phyloP scores from a whole-genome alignment of 495 filamentous ascomycete genomes.

The Pyronema omphalodes region DNA sequence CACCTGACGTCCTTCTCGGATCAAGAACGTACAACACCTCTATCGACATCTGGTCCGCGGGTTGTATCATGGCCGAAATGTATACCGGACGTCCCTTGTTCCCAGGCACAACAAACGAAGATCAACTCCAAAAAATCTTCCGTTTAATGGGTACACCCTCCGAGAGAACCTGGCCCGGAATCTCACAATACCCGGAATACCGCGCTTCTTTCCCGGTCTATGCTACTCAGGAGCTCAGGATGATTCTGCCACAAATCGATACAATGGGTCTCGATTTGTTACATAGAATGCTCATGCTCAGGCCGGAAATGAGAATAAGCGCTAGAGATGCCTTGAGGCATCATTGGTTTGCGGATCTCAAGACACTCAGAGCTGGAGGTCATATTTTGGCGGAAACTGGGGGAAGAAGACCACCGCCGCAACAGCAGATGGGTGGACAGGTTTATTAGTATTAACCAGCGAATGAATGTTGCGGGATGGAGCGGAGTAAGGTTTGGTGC shows the following conservation, averaged over 20 bases:
- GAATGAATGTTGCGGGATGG: no score
- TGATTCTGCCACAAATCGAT: constrained; percentile 82
- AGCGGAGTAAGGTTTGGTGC: no score
- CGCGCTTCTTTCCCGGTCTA: constrained; percentile 85
- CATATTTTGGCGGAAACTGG: constrained; percentile 4
- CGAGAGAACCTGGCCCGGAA: constrained; percentile 81
- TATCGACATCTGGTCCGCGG: constrained; percentile 95
- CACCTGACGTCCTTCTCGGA: constrained; percentile 80
- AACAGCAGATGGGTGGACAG: constrained; percentile 10
- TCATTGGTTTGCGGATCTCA: constrained; percentile 53
- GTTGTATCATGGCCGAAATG: constrained; percentile 98
- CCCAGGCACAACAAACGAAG: constrained; percentile 89
- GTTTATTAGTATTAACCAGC: constrained; percentile 1
- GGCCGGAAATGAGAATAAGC: constrained; percentile 79
- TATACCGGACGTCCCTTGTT: constrained; percentile 85
- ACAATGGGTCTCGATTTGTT: constrained; percentile 67
- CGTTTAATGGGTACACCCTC: constrained; percentile 91
- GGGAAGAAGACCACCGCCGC: constrained; percentile 9
- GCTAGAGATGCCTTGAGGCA: constrained; percentile 71
- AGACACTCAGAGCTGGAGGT: constrained; percentile 16
- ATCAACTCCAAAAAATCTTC: constrained; percentile 90
- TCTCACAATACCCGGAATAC: constrained; percentile 82
- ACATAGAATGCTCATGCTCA: constrained; percentile 74
- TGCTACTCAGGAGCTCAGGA: constrained; percentile 73
- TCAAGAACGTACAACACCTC: constrained; percentile 88